Conservation (phyloP, 495 filamentous ascomycete species). For the Tirmania nivea region DNA sequence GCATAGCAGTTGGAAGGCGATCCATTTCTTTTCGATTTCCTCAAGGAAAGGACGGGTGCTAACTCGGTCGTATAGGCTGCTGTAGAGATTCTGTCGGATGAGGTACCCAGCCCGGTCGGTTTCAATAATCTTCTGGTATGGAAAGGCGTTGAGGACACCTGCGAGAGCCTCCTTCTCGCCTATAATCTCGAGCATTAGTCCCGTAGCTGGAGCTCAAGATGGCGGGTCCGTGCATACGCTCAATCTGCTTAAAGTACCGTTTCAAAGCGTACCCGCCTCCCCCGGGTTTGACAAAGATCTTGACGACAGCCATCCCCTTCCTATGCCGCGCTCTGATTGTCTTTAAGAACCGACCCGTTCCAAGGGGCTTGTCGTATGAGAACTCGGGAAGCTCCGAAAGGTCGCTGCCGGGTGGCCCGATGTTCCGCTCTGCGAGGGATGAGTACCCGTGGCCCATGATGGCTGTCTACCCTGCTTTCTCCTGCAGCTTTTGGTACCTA, state of each 20-base stretch:
- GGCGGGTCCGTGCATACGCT: conserved; percentile 4
- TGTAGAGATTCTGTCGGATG: conserved; percentile 89
- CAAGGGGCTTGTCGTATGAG: conserved; percentile 78
- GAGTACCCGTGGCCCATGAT: conserved; percentile 94
- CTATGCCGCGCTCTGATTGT: conserved; percentile 74
- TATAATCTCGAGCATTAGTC: conserved; percentile 19
- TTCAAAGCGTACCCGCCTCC: conserved; percentile 19
- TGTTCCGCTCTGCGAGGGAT: conserved; percentile 40
- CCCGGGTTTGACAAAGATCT: conserved; percentile 82
- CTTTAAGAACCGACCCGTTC: conserved; percentile 91
- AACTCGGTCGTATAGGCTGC: conserved; percentile 89
- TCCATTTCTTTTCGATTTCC: conserved; percentile 96
- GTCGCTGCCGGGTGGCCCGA: conserved; percentile 80
- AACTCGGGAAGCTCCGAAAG: conserved; percentile 76
- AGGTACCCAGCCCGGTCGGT: conserved; percentile 80
- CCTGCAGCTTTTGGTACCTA: too few species aligned
- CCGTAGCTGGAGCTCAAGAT: not conserved
- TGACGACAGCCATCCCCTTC: conserved; percentile 78
- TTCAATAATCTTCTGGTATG: conserved; percentile 74
- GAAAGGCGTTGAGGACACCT: conserved; percentile 76
- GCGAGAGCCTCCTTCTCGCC: conserved; percentile 59
- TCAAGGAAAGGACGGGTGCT: conserved; percentile 94
- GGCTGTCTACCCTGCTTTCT: too few species aligned
- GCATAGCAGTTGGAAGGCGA: conserved; percentile 88
- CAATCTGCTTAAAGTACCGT: conserved; percentile 12